Base-by-base conservation (phyloP, 2,329 filamentous ascomycete genomes). In the Magnaporthiopsis poae region DNA sequence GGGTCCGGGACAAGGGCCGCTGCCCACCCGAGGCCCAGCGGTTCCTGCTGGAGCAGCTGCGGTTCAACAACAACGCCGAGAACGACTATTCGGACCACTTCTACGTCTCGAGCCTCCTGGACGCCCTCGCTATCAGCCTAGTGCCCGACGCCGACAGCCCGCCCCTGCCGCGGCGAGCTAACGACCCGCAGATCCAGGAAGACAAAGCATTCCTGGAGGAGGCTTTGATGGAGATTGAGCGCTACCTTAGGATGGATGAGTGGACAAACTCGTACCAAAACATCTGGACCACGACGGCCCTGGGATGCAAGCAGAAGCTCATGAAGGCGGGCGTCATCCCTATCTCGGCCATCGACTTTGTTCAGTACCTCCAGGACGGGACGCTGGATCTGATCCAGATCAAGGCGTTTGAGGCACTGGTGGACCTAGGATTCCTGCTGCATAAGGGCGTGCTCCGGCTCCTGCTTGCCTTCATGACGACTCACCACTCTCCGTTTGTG, bases 1-100 rank as follows among this genome's bases (percentile, higher is more conserved):
- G 86, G 69, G 86, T 98, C 63, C 87, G 92, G 64, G 89, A 94
- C 72, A 84, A 88, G 66, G 90, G 92, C 56, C 89, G 87, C 72
- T 93, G 92, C 66, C 93, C 94, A 0, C 82, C 89, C 73, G 82
- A 88, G 65, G 92, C 92, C 5, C 90, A 93, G 67, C 85, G 86
- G 59, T 96, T 97, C 75, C 85, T 99, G 63, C 85, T 96, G 29
- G 92, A 97, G 71, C 90, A 96, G 74, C 81, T 99, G 46, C 89
- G 90, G 63, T 94, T 92, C 79, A 99, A 99, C 74, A 93, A 99
- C 77, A 99, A 99, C 74, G 88, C 90, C 2, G 89, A 90, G 68
- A 99, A 99, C 72, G 78, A 88, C 64, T 96, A 87, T 73, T 96
- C 93, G 5, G 96, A 99, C 73, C 89, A 93, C 69, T 88, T 91